phyloP scores from a whole-genome alignment of 805 yeast species.

The Candida chauliodis region DNA sequence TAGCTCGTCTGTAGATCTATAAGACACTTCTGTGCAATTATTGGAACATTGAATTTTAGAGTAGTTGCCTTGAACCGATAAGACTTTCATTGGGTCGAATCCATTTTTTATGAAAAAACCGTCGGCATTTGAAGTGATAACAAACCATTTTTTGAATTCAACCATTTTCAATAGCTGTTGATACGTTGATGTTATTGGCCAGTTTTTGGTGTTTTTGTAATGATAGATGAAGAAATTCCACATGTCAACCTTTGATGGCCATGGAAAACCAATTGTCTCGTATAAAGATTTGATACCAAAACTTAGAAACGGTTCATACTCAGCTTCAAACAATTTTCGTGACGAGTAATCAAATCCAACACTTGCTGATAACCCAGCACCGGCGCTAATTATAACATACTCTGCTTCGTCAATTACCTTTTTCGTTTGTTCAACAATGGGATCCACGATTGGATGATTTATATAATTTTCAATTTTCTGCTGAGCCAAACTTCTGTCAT shows the following conservation, averaged over 20 bases:
- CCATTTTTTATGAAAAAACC: constrained; percentile 8
- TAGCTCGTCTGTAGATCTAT: constrained; percentile 2
- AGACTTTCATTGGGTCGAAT: constrained; percentile 3
- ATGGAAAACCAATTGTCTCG: constrained; percentile 7
- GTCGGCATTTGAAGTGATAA: constrained; percentile 7
- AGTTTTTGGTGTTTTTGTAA: constrained; percentile 1
- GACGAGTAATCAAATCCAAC: constrained; percentile 7
- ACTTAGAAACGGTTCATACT: constrained; percentile 5
- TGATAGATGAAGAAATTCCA: constrained; percentile 9
- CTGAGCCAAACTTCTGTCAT: no score
- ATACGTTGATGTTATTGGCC: constrained; percentile 3
- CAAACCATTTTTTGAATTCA: constrained; percentile 1
- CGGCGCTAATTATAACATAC: constrained; percentile 7
- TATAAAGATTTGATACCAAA: constrained; percentile 5
- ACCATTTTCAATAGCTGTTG: constrained; percentile 1
- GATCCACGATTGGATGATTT: not conserved
- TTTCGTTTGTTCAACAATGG: constrained; percentile 2
- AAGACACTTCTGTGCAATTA: constrained; percentile 4
- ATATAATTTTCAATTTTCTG: not conserved
- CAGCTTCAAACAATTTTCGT: constrained; percentile 1
- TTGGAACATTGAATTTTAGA: constrained; percentile 5
- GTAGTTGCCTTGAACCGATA: constrained; percentile 7
- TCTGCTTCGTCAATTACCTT: not conserved
- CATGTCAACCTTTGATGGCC: constrained; percentile 2
- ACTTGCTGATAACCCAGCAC: constrained; percentile 8